Evolutionary conservation across 768 basidiomycete species (phyloP).

Genomic region (Russula brevipes): DNA sequence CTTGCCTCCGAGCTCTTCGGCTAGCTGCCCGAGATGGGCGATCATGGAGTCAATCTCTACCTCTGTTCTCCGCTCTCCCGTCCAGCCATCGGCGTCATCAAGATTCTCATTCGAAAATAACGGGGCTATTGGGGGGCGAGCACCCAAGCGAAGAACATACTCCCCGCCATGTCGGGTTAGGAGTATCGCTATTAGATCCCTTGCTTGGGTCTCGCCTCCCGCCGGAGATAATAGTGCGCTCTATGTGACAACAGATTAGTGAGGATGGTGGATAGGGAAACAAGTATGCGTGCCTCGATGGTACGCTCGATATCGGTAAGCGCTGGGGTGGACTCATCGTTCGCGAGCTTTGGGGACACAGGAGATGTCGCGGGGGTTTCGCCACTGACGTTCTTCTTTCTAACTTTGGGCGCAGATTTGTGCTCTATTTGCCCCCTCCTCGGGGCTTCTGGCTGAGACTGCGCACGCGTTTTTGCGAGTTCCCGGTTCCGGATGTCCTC

Average conservation of each 20-base stretch:
- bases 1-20: conserved; percentile 79
- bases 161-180: conserved; percentile 69
- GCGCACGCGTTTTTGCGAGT: conserved; percentile 54
- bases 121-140: conserved; percentile 51
- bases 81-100: conserved; percentile 48
- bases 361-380: neutral
- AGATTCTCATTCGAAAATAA: conserved; percentile 51
- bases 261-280: neutral
- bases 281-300: conserved; percentile 42
- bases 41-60: conserved; percentile 49
- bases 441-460: conserved; percentile 28
- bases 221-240: conserved; percentile 40
- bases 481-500: conserved; percentile 70
- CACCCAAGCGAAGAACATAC: conserved; percentile 68
- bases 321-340: conserved; percentile 6
- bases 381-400: conserved; percentile 8
- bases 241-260: neutral
- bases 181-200: conserved; percentile 59
- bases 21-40: conserved; percentile 41
- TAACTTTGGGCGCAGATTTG: conserved; percentile 4
- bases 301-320: conserved; percentile 47
- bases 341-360: neutral
- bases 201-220: conserved; percentile 48
- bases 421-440: conserved; percentile 13
- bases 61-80: conserved; percentile 45